Evolutionary conservation across 495 filamentous ascomycete species (phyloP).

Genomic region (Penicillium taxi): DNA sequence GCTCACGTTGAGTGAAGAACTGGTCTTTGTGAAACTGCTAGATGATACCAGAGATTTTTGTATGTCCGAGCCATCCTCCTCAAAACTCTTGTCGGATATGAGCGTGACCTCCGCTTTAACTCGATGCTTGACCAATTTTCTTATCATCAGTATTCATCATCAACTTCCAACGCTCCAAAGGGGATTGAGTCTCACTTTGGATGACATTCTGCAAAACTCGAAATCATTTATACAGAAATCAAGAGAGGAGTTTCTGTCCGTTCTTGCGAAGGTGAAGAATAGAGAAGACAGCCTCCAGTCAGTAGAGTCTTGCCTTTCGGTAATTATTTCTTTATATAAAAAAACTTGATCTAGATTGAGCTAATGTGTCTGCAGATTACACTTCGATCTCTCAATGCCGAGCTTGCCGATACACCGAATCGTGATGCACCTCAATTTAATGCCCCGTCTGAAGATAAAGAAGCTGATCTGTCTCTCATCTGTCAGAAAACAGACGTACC

Average conservation of each 20-base stretch:
- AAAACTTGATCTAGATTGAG: not conserved
- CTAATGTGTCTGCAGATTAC: conserved; percentile 22
- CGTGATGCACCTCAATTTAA: not conserved
- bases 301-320: conserved; percentile 8
- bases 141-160: conserved; percentile 13
- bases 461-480: not conserved
- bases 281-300: conserved; percentile 4
- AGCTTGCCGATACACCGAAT: conserved; percentile 1
- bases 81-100: conserved; percentile 16
- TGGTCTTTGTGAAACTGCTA: conserved; percentile 21
- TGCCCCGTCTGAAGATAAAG: not conserved
- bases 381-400: conserved; percentile 11
- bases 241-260: conserved; percentile 19
- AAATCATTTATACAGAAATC: conserved; percentile 7
- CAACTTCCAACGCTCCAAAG: conserved; percentile 19
- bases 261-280: conserved; percentile 18
- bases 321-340: conserved; percentile 8
- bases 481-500: conserved; percentile 7
- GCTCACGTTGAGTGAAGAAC: conserved; percentile 10
- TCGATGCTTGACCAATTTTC: conserved; percentile 24
- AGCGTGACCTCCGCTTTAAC: conserved; percentile 21
- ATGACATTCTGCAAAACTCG: conserved; percentile 15
- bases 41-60: conserved; percentile 12
- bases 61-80: conserved; percentile 6
- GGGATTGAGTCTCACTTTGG: conserved; percentile 21